Base-by-base conservation (phyloP, 139 green algal genomes). In the Nannochloris sp. region DNA sequence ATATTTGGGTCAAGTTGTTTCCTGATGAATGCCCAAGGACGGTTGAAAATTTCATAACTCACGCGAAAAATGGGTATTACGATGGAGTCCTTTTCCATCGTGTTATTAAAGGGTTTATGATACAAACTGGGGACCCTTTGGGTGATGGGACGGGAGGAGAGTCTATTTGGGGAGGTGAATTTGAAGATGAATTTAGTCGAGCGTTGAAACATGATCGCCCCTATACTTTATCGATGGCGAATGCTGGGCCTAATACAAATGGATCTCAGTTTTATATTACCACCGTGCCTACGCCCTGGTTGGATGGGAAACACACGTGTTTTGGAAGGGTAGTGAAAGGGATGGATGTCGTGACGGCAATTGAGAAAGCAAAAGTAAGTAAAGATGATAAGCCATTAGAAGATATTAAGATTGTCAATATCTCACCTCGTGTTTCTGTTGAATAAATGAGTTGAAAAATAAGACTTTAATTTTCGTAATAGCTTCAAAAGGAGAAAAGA, bases 41-140 rank as follows among this genome's bases (percentile, higher is more conserved):
- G 3, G 77, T 98, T 30, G 95, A 99, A 71, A 99, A 99, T 86
- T 99, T 98, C 80, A 92, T 81, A 12, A 93, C 82, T 5, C 95
- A 99, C 72, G 79, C 83, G 5, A 72, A 73, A 36, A 97, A 97
- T 67, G 89, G 89, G 14, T 99, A 98, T 74, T 98, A 96, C 46
- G 89, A 98, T 63, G 75, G 70, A 33, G 70, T 97, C 39, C 80
- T 95, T 57, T 95, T 98, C 81, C 95, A 99, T 76, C 77, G 93
- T 12, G 85, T 99, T 12, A 98, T 99, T 71, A 96, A 97, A 74
- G 88, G 88, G 46, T 99, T 99, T 90, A 97, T 97, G 92, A 8
- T 53, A 13, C 54, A 54, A 29, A 54, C 64, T 13, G 48, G 44
- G 51, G 39, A 74, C n/a, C 31, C 61, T 24, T 33, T 60, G 91